Base-by-base conservation (phyloP, 495 filamentous ascomycete species). In the Peziza echinospora region DNA sequence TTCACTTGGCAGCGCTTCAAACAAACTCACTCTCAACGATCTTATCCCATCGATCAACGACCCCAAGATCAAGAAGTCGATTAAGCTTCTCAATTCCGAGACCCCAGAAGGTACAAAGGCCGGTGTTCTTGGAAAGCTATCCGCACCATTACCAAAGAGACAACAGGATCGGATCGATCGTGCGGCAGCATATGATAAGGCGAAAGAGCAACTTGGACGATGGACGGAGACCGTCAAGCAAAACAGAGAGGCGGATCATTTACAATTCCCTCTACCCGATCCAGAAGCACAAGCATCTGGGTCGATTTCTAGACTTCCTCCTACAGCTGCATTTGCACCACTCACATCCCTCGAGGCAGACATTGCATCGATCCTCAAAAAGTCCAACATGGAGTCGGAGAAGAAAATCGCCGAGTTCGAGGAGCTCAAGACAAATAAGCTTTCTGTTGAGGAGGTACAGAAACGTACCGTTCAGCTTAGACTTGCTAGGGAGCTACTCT, bases 171-270 rank as follows among this genome's bases (percentile, higher is more conserved):
- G 76, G 41, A 60, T 94, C 5, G 78, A 93, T 53, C 81, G 89
- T n/a, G 61, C 63, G 44, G 86, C 76, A 11, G 89, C 89, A 1
- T 92, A 84, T 57, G 74, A 84, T 24, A 83, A 93, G 66, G 87
- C 84, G 39, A 93, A 84, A 55, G 78, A 94, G 61, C 84, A 84
- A 0, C 65, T 97, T 21, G 77, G 80, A 48, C 75, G 82, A 49
- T 97, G 89, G 89, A 73, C 78, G 17, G 87, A 92, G 44, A 94
- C 91, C 0, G 85, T 97, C 54, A 92, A 92, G 61, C 76, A 82
- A 23, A 93, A 93, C 61, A 76, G 91, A 30, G 71, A 83, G 49
- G 86, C 89, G 4, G 91, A 94, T 23, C 87, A 93, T 60, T 65
- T 96, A 1, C 67, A 77, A n/a, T 97, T 96, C 59, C 89, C 89